Evolutionary conservation across 257 asterid species (phyloP).

Genomic region (Solanum habrochaites): DNA sequence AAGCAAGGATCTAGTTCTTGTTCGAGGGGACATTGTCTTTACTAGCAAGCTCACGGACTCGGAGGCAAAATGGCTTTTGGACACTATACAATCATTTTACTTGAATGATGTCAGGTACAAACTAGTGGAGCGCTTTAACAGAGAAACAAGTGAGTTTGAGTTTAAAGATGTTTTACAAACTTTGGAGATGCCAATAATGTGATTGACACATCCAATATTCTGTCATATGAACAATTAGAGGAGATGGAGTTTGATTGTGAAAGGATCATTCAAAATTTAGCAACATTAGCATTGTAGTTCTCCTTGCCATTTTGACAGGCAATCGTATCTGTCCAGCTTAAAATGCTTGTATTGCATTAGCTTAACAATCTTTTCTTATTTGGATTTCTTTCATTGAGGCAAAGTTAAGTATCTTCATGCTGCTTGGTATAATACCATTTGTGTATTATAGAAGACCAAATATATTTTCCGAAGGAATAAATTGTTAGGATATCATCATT

Average conservation of each 20-base stretch:
- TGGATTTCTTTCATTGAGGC: background rate
- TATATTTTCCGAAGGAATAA: too few relatives aligned
- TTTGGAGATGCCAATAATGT: constrained; percentile 70
- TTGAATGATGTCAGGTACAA: constrained; percentile 79
- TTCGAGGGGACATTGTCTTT: constrained; percentile 79
- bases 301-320: background rate
- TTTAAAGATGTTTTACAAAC: constrained; percentile 80
- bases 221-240: background rate
- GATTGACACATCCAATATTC: background rate
- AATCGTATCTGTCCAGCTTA: background rate
- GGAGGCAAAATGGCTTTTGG: constrained; percentile 85
- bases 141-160: constrained; percentile 71
- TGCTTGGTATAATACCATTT: background rate
- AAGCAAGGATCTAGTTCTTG: constrained; percentile 74
- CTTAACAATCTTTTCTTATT: background rate
- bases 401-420: background rate
- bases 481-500: too few relatives aligned
- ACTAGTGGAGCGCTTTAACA: constrained; percentile 80
- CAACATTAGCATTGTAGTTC: background rate
- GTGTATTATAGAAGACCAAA: too few relatives aligned
- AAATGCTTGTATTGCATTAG: background rate
- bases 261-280: background rate
- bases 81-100: constrained; percentile 80
- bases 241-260: background rate
- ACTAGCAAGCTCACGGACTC: constrained; percentile 79